Evolutionary conservation across 345 rosid genomes (phyloP).

Genomic region (Eucalyptus rudis): DNA sequence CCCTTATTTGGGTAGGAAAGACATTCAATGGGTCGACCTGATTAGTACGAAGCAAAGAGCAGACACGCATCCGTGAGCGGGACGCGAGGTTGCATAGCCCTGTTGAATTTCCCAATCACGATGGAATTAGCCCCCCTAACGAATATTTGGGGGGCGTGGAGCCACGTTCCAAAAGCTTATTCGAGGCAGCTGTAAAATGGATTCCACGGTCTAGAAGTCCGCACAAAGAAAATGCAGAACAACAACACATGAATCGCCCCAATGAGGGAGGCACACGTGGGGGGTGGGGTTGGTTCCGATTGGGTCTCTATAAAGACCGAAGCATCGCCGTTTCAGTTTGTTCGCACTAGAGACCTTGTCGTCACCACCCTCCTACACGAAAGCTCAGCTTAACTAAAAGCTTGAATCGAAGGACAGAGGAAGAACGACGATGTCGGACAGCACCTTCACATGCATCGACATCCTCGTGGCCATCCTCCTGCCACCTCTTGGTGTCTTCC

Average conservation of each 20-base stretch:
- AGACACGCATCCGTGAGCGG: background rate
- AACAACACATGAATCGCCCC: background rate
- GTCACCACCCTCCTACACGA: background rate
- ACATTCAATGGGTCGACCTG: background rate
- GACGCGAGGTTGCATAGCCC: background rate
- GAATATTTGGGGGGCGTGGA: background rate
- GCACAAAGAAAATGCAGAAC: background rate
- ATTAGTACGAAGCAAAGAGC: background rate
- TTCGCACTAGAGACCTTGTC: background rate
- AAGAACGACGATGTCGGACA: conserved; percentile 6
- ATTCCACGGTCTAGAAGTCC: background rate
- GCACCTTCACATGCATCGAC: conserved; percentile 51
- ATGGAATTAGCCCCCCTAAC: background rate
- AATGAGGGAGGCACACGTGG: background rate
- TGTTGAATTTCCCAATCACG: background rate
- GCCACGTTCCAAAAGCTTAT: background rate
- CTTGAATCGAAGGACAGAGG: background rate
- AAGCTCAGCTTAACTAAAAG: background rate
- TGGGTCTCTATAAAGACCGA: background rate
- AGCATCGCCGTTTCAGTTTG: background rate
- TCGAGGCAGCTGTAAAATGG: background rate
- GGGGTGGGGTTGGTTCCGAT: background rate
- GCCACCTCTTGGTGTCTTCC: conserved; percentile 94
- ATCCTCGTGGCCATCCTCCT: conserved; percentile 64
- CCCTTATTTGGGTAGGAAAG: background rate